A percentile compares a stretch with the other conserved stretches of the same genome.
Evolutionary conservation across 2,329 filamentous ascomycete genomes (phyloP).

Genomic region (Escovopsis weberi): DNA sequence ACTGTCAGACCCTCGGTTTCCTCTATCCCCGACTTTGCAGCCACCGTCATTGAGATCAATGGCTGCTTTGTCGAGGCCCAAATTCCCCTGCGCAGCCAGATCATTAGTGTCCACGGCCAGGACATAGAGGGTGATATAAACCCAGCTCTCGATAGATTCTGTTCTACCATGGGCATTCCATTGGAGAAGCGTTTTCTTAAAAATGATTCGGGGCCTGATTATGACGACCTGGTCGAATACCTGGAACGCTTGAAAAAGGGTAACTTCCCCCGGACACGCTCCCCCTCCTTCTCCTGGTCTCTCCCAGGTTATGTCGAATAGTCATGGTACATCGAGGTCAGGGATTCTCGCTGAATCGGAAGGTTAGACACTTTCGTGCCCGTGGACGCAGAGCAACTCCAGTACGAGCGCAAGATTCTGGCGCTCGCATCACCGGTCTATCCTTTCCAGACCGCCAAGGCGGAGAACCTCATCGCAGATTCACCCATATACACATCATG

Average conservation of each 20-base stretch:
- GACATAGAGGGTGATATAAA: neutral
- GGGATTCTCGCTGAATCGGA: neutral
- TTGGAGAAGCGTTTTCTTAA: conserved; percentile 4
- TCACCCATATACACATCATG: conserved; percentile 1
- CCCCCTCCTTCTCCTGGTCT: neutral
- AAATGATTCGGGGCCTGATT: neutral
- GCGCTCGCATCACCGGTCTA: conserved; percentile 5
- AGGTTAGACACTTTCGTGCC: neutral
- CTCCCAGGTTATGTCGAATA: neutral
- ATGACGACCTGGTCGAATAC: neutral
- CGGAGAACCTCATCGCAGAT: neutral
- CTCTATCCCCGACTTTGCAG: conserved; percentile 3
- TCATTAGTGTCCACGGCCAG: conserved; percentile 2
- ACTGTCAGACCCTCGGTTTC: conserved; percentile 2
- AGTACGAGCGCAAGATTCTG: conserved; percentile 1
- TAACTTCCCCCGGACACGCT: neutral
- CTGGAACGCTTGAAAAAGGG: neutral
- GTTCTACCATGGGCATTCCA: conserved; percentile 4
- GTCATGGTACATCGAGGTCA: neutral
- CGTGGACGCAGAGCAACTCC: conserved; percentile 2
- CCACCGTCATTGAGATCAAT: conserved; percentile 5
- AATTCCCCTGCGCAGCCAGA: conserved; percentile 3
- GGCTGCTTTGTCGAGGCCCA: conserved; percentile 5
- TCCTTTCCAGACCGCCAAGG: conserved; percentile 1
- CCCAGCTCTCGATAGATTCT: conserved; percentile 4